Conservation (phyloP, 805 yeast species). For the Barnettozyma botsteinii region DNA sequence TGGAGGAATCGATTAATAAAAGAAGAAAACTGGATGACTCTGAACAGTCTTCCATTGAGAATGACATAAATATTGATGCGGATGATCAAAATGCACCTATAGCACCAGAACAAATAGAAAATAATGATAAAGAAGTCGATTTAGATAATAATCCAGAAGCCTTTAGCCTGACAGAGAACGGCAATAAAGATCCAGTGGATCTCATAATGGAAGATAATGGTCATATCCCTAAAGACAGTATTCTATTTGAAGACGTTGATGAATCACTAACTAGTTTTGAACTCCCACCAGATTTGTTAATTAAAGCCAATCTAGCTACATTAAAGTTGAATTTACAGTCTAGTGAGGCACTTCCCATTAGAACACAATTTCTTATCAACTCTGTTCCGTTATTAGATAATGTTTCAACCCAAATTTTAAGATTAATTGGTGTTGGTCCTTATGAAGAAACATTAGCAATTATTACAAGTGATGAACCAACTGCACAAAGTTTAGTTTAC, state of each 20-base stretch:
- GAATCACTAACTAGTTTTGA: constrained; percentile 1
- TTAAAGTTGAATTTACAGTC: constrained; percentile 55
- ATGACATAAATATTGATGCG: no score
- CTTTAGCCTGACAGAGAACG: no score
- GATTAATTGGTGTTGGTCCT: constrained; percentile 67
- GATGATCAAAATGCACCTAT: no score
- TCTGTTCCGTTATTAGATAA: constrained; percentile 76
- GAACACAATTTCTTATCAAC: constrained; percentile 59
- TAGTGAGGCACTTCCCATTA: constrained; percentile 41
- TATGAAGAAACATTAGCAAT: constrained; percentile 69
- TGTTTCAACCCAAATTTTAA: constrained; percentile 70
- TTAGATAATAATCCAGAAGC: no score
- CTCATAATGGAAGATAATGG: background rate
- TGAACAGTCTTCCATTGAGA: no score
- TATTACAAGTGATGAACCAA: constrained; percentile 58
- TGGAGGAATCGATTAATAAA: background rate
- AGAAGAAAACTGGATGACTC: background rate
- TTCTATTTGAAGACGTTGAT: constrained; percentile 9
- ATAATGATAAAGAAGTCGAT: background rate
- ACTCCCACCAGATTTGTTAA: constrained; percentile 18
- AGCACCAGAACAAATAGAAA: background rate
- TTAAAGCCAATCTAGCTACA: constrained; percentile 50
- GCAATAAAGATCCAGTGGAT: no score
- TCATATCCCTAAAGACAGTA: constrained; percentile 21
- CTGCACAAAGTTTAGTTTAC: constrained; percentile 58